A percentile compares a stretch with the other conserved stretches of the same genome.
Evolutionary conservation across 2,329 filamentous ascomycete genomes (phyloP).

Genomic region (Ceratocystis eucalypticola): DNA sequence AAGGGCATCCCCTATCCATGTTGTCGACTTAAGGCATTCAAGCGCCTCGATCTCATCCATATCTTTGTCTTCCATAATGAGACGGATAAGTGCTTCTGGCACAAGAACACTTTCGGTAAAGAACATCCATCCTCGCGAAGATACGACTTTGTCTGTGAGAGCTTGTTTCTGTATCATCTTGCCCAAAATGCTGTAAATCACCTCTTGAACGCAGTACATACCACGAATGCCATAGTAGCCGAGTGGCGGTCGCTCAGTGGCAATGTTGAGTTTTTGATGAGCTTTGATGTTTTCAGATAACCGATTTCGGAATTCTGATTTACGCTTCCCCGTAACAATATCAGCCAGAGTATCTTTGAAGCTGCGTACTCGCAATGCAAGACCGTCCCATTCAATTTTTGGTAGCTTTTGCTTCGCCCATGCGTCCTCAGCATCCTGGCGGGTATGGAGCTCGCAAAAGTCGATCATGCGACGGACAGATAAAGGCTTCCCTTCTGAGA

Average conservation of each 20-base stretch:
- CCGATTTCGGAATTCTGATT: constrained; percentile 47
- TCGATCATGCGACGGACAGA: constrained; percentile 44
- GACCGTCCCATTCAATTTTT: constrained; percentile 50
- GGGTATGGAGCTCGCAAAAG: constrained; percentile 53
- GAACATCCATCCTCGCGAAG: constrained; percentile 49
- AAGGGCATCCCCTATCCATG: constrained; percentile 51
- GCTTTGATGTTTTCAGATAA: constrained; percentile 42
- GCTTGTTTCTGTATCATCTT: constrained; percentile 47
- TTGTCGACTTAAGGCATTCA: constrained; percentile 51
- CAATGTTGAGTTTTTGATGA: constrained; percentile 46
- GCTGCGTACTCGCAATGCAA: constrained; percentile 44
- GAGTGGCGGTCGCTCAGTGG: constrained; percentile 44
- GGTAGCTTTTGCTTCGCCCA: constrained; percentile 51
- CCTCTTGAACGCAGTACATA: constrained; percentile 56
- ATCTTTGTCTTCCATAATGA: constrained; percentile 45
- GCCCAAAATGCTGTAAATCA: constrained; percentile 48
- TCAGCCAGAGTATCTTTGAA: constrained; percentile 43
- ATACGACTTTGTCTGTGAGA: constrained; percentile 50
- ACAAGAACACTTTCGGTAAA: constrained; percentile 67
- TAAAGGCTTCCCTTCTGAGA: constrained; percentile 36
- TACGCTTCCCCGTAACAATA: constrained; percentile 42
- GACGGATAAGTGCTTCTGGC: constrained; percentile 48
- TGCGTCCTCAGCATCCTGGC: constrained; percentile 35
- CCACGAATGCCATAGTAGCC: constrained; percentile 78
- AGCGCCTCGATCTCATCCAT: constrained; percentile 33